Evolutionary conservation across 2,329 filamentous ascomycete species (phyloP).

Genomic region (Madurella mycetomatis): DNA sequence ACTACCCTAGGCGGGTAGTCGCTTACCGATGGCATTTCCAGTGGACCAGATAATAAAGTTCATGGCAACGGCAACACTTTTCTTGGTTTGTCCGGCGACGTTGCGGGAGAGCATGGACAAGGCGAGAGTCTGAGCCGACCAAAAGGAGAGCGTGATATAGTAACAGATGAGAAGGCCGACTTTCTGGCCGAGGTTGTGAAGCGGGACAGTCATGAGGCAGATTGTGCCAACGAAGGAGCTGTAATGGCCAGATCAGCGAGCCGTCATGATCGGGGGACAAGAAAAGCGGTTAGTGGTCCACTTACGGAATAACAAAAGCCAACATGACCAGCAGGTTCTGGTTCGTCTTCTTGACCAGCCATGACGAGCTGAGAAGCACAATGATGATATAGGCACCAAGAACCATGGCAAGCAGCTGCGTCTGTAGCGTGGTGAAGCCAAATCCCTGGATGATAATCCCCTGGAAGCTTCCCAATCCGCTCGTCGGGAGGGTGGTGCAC

Average conservation of each 20-base stretch:
- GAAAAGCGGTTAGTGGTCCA: conserved; percentile 8
- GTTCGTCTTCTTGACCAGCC: conserved; percentile 62
- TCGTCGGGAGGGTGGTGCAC: conserved; percentile 69
- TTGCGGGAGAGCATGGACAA: conserved; percentile 67
- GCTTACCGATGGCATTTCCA: conserved; percentile 60
- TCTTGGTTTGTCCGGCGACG: conserved; percentile 70
- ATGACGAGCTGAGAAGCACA: conserved; percentile 62
- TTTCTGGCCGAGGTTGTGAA: conserved; percentile 53
- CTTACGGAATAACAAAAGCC: conserved; percentile 61
- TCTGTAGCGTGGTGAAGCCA: conserved; percentile 60
- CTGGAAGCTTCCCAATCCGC: conserved; percentile 67
- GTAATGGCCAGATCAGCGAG: conserved; percentile 1
- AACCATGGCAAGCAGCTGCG: conserved; percentile 71
- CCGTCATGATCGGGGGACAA: background rate
- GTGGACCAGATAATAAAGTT: conserved; percentile 68
- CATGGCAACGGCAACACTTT: conserved; percentile 60
- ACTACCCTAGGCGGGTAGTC: conserved; percentile 1
- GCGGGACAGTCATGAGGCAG: conserved; percentile 64
- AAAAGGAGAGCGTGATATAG: conserved; percentile 74
- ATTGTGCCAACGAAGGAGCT: conserved; percentile 68
- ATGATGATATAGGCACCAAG: conserved; percentile 69
- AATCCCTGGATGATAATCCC: conserved; percentile 71
- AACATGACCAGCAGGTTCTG: conserved; percentile 67
- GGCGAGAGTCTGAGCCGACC: conserved; percentile 64
- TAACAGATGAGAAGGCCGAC: conserved; percentile 67